Base-by-base conservation (phyloP, 805 yeast genomes). In the Ogataea paraovalis region DNA sequence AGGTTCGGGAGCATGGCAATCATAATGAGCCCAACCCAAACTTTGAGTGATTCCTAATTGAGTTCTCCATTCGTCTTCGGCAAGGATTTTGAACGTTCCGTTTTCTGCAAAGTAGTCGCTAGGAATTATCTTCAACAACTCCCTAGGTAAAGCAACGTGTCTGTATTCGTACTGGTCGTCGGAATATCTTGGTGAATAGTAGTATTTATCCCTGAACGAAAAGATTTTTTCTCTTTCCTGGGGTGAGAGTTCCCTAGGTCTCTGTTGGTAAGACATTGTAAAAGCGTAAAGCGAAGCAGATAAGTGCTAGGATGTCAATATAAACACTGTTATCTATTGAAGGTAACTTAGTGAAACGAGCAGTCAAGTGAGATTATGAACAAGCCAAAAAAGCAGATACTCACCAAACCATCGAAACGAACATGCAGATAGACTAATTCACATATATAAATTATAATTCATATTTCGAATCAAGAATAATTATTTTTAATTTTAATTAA, bases 1-100 rank as follows among this genome's bases (percentile, higher is more conserved):
- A 22, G 99, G 99, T 68, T 94, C 99, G 39, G 99, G 99, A 1
- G 98, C 87, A 66, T 94, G 99, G 38, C 96, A 91, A 61, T 94
- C 99, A 63, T 92, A 94, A 67, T 94, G 99, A 46, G 78, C 94
- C 99, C 99, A 94, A 1, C 99, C 99, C 51, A 94, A 73, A 33
- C 96, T 87, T 67, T 94, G 99, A 6, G 98, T 94, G 60, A 94
- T 90, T 2, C 99, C 99, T 43, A 94, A 72, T 1, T 97, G 98
- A 12, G 60, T 57, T 66, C 99, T 78, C 99, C 99, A 94, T 68
- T 94, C 99, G 56, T 94, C 98, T 66, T 94, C 99, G 42, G 86
- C 69, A 36, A 94, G 71, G 39, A 94, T 88, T 55, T 96, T 82
- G 57, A 94, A 74, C 0, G 99, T 94, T 4, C 98, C 98, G 2